Evolutionary conservation across 2,329 filamentous ascomycete genomes (phyloP), one percentile per base, ranked within the genome.

Genomic region (Exophiala spinifera): DNA sequence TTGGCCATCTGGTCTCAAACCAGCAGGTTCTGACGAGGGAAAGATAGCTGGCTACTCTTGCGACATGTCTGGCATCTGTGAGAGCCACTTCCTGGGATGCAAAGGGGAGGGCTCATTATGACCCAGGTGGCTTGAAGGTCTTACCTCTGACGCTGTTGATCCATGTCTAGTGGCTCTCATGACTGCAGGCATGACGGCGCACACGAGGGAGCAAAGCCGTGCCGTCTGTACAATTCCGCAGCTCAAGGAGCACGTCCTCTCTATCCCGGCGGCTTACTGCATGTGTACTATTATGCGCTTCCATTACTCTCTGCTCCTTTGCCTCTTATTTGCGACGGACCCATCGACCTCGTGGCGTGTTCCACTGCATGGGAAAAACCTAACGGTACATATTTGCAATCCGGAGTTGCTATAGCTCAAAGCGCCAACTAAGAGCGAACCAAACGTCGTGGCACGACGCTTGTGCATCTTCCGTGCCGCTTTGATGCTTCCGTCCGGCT

Each of bases 391-490:
- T 17, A 28, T 48, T 48, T 34, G 42, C 46, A 45, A 31, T 57
- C 45, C 44, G 53, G 39, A 51, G 37, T 46, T 34, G 25, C 42
- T 48, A 50, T 46, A 25, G 45, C 40, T 45, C 42, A 44, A 44
- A 10, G 42, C 14, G 42, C 46, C 44, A 19, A 15, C 46, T 47
- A 19, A 15, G 14, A 37, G 34, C 34, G 34, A 49, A 39, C 53
- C 25, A 31, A n/a, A 33, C 31, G 49, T 28, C 19, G 40, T 49
- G 55, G 21, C 51, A 57, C 48, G 50, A 25, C 50, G 46, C 55
- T 57, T 56, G 51, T 54, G 56, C 43, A 23, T 48, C 50, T 50
- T 44, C 57, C 57, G 57, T 54, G 53, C 57, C 57, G 57, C 53
- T 44, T 51, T 54, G n/a, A 49, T 54, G 53, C 57, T 54, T 59